Conservation (phyloP, 2,329 filamentous ascomycete genomes). For the Esteya vermicola region DNA sequence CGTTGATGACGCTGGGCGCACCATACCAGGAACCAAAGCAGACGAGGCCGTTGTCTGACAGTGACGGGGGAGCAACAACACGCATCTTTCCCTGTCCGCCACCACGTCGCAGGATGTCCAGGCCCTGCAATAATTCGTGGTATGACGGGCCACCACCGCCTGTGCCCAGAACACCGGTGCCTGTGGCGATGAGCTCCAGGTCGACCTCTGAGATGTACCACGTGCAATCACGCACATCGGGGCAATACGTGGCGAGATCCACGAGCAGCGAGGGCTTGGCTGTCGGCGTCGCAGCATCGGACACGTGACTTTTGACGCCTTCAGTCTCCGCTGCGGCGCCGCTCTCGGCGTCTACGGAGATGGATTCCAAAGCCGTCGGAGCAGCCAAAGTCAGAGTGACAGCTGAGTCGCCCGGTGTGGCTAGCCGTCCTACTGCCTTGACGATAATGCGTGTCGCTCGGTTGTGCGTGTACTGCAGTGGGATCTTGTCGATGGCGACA, state of each 20-base stretch:
- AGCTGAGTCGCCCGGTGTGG: conserved; percentile 18
- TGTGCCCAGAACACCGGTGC: conserved; percentile 46
- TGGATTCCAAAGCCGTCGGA: background rate
- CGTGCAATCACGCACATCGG: conserved; percentile 31
- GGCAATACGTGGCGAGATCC: conserved; percentile 28
- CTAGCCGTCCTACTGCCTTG: conserved; percentile 32
- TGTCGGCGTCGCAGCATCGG: conserved; percentile 6
- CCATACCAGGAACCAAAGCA: conserved; percentile 34
- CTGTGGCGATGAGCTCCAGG: conserved; percentile 38
- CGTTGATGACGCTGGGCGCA: conserved; percentile 25
- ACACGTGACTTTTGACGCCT: conserved; percentile 1
- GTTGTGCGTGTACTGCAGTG: conserved; percentile 37
- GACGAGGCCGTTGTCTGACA: conserved; percentile 34
- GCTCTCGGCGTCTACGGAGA: too few species aligned
- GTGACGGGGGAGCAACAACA: conserved; percentile 33
- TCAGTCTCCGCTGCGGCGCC: conserved; percentile 1
- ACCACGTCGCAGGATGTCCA: conserved; percentile 33
- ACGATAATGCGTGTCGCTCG: conserved; percentile 40
- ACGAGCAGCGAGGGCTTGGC: conserved; percentile 6
- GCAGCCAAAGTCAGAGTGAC: background rate
- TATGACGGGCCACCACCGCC: conserved; percentile 44
- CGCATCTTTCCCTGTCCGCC: conserved; percentile 25
- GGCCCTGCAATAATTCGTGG: conserved; percentile 32
- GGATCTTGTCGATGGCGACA: conserved; percentile 37
- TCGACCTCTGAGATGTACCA: conserved; percentile 47